Conservation (phyloP, 2,329 filamentous ascomycete genomes). For the Laburnicola sp. region DNA sequence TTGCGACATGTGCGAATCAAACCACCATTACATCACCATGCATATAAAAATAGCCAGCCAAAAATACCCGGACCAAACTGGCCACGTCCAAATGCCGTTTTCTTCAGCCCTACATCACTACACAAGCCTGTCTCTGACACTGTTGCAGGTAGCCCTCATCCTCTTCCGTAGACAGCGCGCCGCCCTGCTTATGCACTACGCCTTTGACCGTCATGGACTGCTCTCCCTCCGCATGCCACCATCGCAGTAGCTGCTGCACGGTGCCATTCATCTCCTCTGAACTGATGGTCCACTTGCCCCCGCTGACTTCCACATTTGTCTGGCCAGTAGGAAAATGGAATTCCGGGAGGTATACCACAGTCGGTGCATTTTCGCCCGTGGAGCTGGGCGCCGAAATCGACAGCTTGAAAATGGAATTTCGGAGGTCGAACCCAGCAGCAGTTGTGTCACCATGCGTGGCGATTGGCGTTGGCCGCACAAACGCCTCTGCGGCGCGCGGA, state of each 20-base stretch:
- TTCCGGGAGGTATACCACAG: slow-evolving; percentile 82
- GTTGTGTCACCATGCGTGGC: slow-evolving; percentile 71
- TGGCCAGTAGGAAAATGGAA: slow-evolving; percentile 84
- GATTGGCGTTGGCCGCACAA: slow-evolving; percentile 81
- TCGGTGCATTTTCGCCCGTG: slow-evolving; percentile 68
- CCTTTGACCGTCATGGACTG: slow-evolving; percentile 79
- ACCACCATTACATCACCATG: slow-evolving; percentile 16
- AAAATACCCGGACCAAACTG: not conserved
- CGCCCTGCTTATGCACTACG: slow-evolving; percentile 61
- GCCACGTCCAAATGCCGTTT: not conserved
- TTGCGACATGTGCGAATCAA: slow-evolving; percentile 1
- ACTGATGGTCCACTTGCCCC: slow-evolving; percentile 87
- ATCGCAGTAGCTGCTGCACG: slow-evolving; percentile 74
- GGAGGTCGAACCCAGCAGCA: slow-evolving; percentile 79
- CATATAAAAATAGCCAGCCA: not conserved
- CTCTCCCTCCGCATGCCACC: slow-evolving; percentile 90
- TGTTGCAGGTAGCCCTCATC: slow-evolving; percentile 78
- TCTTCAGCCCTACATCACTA: slow-evolving; percentile 45
- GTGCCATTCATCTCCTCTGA: slow-evolving; percentile 70
- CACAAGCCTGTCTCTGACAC: slow-evolving; percentile 51
- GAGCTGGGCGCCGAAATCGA: slow-evolving; percentile 64
- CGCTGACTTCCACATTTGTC: slow-evolving; percentile 73
- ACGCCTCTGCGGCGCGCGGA: slow-evolving; percentile 91
- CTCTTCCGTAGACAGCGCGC: slow-evolving; percentile 60
- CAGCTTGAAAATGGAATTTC: slow-evolving; percentile 75